phyloP scores from a whole-genome alignment of 768 basidiomycete genomes.

The Podaxis sp. region DNA sequence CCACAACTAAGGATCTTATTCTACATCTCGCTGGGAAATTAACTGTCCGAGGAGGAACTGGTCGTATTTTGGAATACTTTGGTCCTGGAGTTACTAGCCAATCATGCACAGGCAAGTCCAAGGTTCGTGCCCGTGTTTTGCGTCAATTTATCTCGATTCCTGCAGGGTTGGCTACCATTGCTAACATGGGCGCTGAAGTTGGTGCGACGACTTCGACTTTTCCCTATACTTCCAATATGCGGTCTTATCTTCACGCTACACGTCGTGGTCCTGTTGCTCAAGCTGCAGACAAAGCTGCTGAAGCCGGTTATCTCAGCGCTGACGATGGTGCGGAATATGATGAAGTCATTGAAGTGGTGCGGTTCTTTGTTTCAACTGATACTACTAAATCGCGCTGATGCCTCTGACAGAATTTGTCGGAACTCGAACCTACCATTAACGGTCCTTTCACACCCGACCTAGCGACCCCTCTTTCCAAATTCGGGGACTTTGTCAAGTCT shows the following conservation, averaged over 20 bases:
- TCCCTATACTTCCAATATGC: slow-evolving; percentile 92
- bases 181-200: slow-evolving; percentile 99
- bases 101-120: slow-evolving; percentile 80
- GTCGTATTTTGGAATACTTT: slow-evolving; percentile 95
- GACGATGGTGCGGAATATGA: slow-evolving; percentile 93
- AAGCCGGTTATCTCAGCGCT: slow-evolving; percentile 73
- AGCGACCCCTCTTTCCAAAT: slow-evolving; percentile 90
- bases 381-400: slow-evolving; percentile 7
- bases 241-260: slow-evolving; percentile 86
- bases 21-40: slow-evolving; percentile 91
- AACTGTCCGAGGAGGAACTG: slow-evolving; percentile 94
- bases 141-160: neutral
- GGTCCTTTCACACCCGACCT: slow-evolving; percentile 98
- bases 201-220: slow-evolving; percentile 99
- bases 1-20: slow-evolving; percentile 95
- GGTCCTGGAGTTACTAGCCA: slow-evolving; percentile 87
- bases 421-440: slow-evolving; percentile 90
- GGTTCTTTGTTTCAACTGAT: slow-evolving; percentile 23
- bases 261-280: slow-evolving; percentile 82
- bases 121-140: neutral
- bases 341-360: slow-evolving; percentile 89
- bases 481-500: slow-evolving; percentile 73
- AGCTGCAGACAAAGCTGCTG: slow-evolving; percentile 84
- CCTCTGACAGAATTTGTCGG: slow-evolving; percentile 70
- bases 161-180: slow-evolving; percentile 86